phyloP scores from a whole-genome alignment of 148 eudicot species.

The Chenopodium formosanum region DNA sequence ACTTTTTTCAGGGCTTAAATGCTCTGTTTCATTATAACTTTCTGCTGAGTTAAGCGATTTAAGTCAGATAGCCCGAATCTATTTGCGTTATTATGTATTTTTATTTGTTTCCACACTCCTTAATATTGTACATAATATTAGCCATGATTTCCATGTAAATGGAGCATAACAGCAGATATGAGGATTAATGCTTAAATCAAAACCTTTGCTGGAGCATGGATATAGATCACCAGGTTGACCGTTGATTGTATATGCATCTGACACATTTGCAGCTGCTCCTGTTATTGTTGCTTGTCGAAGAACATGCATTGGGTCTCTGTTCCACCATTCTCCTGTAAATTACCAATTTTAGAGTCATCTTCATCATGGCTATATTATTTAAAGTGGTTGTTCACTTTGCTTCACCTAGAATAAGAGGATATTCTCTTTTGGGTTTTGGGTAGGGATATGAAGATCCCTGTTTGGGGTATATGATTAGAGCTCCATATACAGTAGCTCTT shows the following conservation, averaged over 20 bases:
- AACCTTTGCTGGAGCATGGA: conserved; percentile 81
- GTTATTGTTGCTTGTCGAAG: conserved; percentile 56
- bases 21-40: background rate
- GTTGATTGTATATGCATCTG: conserved; percentile 85
- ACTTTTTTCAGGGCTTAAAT: background rate
- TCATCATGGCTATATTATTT: background rate
- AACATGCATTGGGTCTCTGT: conserved; percentile 68
- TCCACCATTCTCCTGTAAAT: conserved; percentile 89
- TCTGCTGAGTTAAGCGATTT: background rate
- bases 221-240: conserved; percentile 87
- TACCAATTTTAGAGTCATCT: conserved; percentile 14
- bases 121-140: background rate
- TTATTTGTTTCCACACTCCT: background rate
- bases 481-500: conserved; percentile 92
- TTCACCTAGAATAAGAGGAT: conserved; percentile 74
- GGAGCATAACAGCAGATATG: background rate
- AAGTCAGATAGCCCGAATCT: background rate
- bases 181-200: background rate
- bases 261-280: conserved; percentile 82
- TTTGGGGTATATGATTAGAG: conserved; percentile 71
- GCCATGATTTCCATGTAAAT: background rate
- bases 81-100: background rate
- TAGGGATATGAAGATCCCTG: conserved; percentile 66
- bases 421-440: conserved; percentile 59
- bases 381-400: background rate